Evolutionary conservation across 306 rosid species (phyloP).

Genomic region (Glycine tomentella): DNA sequence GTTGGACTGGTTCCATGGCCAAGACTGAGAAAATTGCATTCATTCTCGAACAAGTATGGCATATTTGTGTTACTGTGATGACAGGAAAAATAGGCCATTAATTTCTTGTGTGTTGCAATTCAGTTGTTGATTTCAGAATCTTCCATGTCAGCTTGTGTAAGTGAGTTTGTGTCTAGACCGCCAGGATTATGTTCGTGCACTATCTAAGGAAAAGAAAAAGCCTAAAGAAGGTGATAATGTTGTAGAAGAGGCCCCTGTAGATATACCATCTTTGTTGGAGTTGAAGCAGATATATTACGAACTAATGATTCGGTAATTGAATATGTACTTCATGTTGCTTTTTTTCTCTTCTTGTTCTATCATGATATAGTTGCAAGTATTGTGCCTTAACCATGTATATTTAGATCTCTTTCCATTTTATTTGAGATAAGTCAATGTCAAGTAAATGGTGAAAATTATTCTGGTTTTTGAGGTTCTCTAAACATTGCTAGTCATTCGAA

Average conservation of each 20-base stretch:
- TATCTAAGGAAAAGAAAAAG: no score
- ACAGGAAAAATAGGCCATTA: not conserved
- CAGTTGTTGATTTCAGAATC: slow-evolving; percentile 19
- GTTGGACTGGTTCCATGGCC: no score
- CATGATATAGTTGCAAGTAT: not conserved
- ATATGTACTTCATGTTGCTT: not conserved
- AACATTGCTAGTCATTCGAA: no score
- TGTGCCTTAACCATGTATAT: slow-evolving; percentile 21
- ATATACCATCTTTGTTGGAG: no score
- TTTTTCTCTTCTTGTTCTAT: slow-evolving; percentile 20
- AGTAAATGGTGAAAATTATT: slow-evolving; percentile 20
- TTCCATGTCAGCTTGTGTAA: slow-evolving; percentile 45
- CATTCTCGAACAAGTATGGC: no score
- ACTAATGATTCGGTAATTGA: no score
- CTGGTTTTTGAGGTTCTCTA: slow-evolving; percentile 3
- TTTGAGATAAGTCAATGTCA: not conserved
- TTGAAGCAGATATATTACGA: no score
- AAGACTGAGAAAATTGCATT: no score
- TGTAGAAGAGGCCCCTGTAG: no score
- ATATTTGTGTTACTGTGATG: not conserved
- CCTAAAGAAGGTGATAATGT: no score
- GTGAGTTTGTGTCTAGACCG: slow-evolving; percentile 81
- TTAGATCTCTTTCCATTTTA: slow-evolving; percentile 5
- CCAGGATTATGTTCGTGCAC: no score
- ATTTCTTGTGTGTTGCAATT: slow-evolving; percentile 6